Percentiles rank a stretch among this genome's conserved stretches.
Evolutionary conservation across 1,284 basidiomycete genomes (phyloP).

Genomic region (Xerocomus amazonicus): DNA sequence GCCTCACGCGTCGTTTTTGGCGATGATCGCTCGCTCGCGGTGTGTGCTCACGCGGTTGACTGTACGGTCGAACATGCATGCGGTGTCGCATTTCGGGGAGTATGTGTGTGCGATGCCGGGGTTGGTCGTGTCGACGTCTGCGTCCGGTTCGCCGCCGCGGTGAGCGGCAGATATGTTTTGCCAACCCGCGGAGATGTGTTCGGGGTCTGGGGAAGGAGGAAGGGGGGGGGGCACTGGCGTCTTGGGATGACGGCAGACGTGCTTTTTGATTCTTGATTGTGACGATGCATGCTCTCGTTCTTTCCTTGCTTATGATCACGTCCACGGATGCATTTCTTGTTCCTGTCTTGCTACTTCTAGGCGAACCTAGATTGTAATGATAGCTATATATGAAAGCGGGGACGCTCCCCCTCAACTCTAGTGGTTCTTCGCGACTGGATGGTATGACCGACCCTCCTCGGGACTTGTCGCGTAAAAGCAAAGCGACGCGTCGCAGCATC

Average conservation of each 20-base stretch:
- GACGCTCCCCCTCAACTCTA: too few species aligned
- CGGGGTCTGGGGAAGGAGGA: neutral
- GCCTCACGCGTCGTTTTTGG: slow-evolving; percentile 28
- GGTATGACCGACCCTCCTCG: too few species aligned
- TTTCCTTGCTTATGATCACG: too few species aligned
- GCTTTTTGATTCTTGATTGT: neutral
- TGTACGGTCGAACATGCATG: slow-evolving; percentile 27
- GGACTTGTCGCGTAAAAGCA: too few species aligned
- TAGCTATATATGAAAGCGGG: too few species aligned
- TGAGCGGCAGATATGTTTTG: neutral
- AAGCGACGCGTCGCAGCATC: too few species aligned
- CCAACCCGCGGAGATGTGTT: neutral
- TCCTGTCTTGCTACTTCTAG: too few species aligned
- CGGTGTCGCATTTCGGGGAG: slow-evolving; percentile 19
- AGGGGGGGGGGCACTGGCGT: too few species aligned
- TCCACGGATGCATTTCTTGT: too few species aligned
- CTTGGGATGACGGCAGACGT: neutral
- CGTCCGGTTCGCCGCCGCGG: neutral
- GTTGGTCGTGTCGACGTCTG: slow-evolving; percentile 19
- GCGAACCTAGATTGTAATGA: too few species aligned
- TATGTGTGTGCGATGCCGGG: slow-evolving; percentile 22
- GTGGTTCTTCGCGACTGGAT: too few species aligned
- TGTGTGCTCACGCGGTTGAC: slow-evolving; percentile 22
- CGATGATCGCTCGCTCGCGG: slow-evolving; percentile 24
- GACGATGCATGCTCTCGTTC: too few species aligned